A percentile compares a stretch with the other conserved stretches of the same genome.
Conservation (phyloP, 2,329 filamentous ascomycete genomes). For the Emmonsiellopsis sp. region DNA sequence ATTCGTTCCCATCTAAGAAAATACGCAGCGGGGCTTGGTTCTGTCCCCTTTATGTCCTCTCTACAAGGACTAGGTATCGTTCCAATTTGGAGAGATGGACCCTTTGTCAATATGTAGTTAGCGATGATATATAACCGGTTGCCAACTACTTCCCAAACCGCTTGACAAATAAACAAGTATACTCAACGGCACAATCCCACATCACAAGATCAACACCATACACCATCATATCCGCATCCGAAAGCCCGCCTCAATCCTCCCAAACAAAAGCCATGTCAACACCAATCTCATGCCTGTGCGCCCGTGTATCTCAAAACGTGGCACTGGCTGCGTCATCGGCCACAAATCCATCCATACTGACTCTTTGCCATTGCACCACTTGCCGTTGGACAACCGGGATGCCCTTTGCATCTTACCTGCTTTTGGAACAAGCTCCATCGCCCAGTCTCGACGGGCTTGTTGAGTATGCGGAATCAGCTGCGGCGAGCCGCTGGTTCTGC, state of each 20-base stretch:
- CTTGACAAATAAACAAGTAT: too few species aligned
- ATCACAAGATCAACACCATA: background rate
- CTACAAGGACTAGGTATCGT: too few species aligned
- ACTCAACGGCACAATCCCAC: background rate
- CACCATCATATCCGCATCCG: background rate
- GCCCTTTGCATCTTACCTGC: conserved; percentile 37
- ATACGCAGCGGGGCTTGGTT: too few species aligned
- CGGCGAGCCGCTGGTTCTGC: conserved; percentile 41
- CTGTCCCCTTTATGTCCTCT: too few species aligned
- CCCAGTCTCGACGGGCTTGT: conserved; percentile 28
- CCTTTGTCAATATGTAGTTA: too few species aligned
- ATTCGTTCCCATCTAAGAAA: too few species aligned
- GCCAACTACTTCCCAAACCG: too few species aligned
- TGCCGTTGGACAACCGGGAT: conserved; percentile 44
- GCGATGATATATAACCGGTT: too few species aligned
- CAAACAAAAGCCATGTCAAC: conserved; percentile 3
- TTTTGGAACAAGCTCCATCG: conserved; percentile 27
- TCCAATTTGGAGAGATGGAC: too few species aligned
- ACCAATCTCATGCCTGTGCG: conserved; percentile 23
- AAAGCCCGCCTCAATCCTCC: too few species aligned
- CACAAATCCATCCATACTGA: conserved; percentile 15
- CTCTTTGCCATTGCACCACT: conserved; percentile 44
- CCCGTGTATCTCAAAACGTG: conserved; percentile 17
- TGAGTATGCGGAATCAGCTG: conserved; percentile 36
- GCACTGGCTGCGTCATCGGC: conserved; percentile 12